Evolutionary conservation across 768 basidiomycete species (phyloP), one percentile per base, ranked within the genome.

Genomic region (Tulasnella sp.): DNA sequence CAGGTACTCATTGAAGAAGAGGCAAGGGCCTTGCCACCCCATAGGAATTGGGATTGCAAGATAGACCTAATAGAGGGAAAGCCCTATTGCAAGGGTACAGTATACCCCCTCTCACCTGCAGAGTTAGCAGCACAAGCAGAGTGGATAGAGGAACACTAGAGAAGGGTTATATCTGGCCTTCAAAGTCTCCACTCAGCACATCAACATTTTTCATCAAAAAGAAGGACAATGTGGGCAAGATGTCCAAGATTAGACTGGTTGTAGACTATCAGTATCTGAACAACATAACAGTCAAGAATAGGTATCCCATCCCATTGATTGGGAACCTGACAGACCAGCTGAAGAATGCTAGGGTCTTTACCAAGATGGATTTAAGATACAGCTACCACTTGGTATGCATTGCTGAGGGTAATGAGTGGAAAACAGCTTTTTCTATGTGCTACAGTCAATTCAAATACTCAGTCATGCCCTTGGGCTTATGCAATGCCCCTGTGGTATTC

Each of bases 391-490:
- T 45, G 27, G 32, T 61, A 21, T 43, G 53, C 7, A 56, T 61
- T 30, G 21, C 3, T 2, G 29, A 47, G 21, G 61, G 61, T 15
- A 44, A 61, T 43, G 53, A 61, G 26, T 61, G 53, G 54, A 61
- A 61, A 48, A 55, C 61, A 4, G 61, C 61, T 4, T 61, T 61
- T 54, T 3, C 27, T n/a, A 58, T 44, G 4, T 21, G 41, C 9
- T 26, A 45, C 26, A 44, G 56, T 8, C 48, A 32, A 15, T 68
- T 58, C 52, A 64, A 68, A 51, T 67, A 51, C 34, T 43, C 58
- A 1, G 67, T 69, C 29, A 69, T 69, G 68, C 66, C 67, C 1
- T 65, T 67, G 19, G 67, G 67, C 11, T 63, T 69, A n/a, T 26
- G 23, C 44, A 58, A 58, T 34, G 11, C n/a, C 4, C 56, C 56